Evolutionary conservation across 495 filamentous ascomycete genomes (phyloP).

Genomic region (Echria macrotheca): DNA sequence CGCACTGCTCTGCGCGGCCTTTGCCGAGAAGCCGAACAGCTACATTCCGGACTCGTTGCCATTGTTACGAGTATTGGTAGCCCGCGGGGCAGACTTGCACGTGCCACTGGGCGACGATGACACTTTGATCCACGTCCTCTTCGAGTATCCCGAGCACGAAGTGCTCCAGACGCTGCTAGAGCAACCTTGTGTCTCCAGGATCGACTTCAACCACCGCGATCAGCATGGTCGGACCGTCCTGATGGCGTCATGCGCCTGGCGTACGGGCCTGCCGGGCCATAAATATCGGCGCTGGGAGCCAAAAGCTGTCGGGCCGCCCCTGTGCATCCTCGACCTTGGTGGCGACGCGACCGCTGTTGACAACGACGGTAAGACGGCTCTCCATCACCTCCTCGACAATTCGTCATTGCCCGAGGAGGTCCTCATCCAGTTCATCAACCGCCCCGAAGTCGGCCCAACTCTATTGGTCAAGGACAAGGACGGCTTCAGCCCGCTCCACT

Average conservation of each 20-base stretch:
- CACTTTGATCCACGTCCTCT: conserved; percentile 19
- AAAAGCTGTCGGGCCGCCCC: conserved; percentile 4
- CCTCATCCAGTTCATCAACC: conserved; percentile 14
- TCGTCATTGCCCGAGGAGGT: conserved; percentile 15
- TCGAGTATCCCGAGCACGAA: conserved; percentile 12
- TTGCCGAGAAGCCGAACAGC: background rate
- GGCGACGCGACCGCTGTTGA: conserved; percentile 19
- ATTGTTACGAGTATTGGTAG: conserved; percentile 16
- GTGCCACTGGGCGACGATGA: conserved; percentile 13
- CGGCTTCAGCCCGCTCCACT: conserved; percentile 19
- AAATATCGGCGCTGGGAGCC: background rate
- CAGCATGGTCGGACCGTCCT: conserved; percentile 19
- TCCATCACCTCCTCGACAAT: conserved; percentile 27
- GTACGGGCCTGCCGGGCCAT: background rate
- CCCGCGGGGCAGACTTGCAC: conserved; percentile 20
- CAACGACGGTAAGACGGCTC: conserved; percentile 20
- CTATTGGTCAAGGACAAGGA: conserved; percentile 10
- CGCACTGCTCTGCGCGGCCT: background rate
- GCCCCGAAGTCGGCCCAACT: conserved; percentile 2
- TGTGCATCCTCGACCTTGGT: conserved; percentile 16
- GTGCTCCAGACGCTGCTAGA: conserved; percentile 13
- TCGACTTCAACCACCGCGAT: conserved; percentile 24
- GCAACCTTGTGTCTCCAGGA: conserved; percentile 4
- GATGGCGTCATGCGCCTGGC: conserved; percentile 12
- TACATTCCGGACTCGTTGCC: background rate